These are phyloP conservation scores for Colletotrichum lindemuthianum DNA, from an alignment of 2,329 filamentous ascomycete genomes.

Conservation along the genomic window DNA sequence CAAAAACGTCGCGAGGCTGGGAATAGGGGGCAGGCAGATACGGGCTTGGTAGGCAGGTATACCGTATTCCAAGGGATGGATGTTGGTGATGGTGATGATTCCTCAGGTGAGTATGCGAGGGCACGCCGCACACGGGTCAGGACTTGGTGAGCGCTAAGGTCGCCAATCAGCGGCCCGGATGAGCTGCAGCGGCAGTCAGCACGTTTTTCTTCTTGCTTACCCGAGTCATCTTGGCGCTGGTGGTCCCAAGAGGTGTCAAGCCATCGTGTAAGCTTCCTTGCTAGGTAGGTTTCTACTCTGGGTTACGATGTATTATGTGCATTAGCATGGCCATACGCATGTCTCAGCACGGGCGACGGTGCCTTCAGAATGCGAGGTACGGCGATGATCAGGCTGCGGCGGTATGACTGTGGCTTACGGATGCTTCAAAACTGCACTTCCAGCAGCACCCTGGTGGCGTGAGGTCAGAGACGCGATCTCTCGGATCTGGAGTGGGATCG, in stretches of 20 bases:
- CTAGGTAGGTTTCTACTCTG: too few relatives aligned
- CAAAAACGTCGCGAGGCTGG: constrained; percentile 24
- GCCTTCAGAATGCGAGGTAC: constrained; percentile 14
- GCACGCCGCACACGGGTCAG: neutral
- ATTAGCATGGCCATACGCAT: neutral
- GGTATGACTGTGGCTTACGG: constrained; percentile 18
- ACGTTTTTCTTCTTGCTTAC: constrained; percentile 3
- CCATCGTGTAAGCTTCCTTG: too few relatives aligned
- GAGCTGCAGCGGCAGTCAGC: constrained; percentile 22
- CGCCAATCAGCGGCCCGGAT: constrained; percentile 19
- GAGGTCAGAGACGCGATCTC: neutral
- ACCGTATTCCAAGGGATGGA: constrained; percentile 7
- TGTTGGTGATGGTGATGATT: neutral
- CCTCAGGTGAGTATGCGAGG: neutral
- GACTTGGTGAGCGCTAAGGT: constrained; percentile 14
- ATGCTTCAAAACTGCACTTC: too few relatives aligned
- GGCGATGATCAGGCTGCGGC: constrained; percentile 4
- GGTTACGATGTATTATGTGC: too few relatives aligned
- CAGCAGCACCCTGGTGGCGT: neutral
- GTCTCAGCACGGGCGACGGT: neutral
- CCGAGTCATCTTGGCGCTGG: too few relatives aligned
- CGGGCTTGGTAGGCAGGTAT: neutral
- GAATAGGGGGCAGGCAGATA: neutral
- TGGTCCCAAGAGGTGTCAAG: too few relatives aligned
- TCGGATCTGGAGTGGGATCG: constrained; percentile 8